phyloP scores from a whole-genome alignment of 1,284 basidiomycete species.

The Pascua guehoae region DNA sequence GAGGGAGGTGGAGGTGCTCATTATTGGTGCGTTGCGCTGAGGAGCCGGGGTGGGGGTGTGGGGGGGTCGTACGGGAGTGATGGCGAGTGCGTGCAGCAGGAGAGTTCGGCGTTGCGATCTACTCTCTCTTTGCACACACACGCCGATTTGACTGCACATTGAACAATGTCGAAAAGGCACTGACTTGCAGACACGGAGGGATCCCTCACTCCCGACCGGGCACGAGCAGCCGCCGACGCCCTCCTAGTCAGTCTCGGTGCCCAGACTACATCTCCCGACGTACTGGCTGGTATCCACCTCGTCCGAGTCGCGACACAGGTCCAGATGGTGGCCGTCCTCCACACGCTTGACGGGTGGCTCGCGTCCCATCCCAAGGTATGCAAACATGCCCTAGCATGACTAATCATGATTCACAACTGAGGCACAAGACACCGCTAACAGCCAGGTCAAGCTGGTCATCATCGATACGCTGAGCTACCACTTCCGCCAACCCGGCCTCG shows the following conservation, averaged over 20 bases:
- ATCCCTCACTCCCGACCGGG: conserved; percentile 30
- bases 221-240: conserved; percentile 25
- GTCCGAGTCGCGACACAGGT: conserved; percentile 42
- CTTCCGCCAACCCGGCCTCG: conserved; percentile 45
- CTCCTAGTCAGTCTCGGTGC: conserved; percentile 5
- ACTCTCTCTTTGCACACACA: too few relatives aligned
- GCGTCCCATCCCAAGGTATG: conserved; percentile 37
- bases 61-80: too few relatives aligned
- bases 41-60: too few relatives aligned
- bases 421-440: neutral
- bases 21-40: conserved; percentile 31
- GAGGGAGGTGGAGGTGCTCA: conserved; percentile 32
- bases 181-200: conserved; percentile 44
- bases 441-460: conserved; percentile 44
- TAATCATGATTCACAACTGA: too few relatives aligned
- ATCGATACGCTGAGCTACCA: conserved; percentile 48
- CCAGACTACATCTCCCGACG: neutral
- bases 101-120: too few relatives aligned
- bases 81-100: too few relatives aligned
- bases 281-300: conserved; percentile 42
- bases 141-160: conserved; percentile 1
- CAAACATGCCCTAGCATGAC: neutral
- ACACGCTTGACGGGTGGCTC: conserved; percentile 45
- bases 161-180: neutral
- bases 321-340: conserved; percentile 44